Evolutionary conservation across 2,329 filamentous ascomycete genomes (phyloP), one percentile per base, ranked within the genome.

Genomic region (Drechmeria coniospora): DNA sequence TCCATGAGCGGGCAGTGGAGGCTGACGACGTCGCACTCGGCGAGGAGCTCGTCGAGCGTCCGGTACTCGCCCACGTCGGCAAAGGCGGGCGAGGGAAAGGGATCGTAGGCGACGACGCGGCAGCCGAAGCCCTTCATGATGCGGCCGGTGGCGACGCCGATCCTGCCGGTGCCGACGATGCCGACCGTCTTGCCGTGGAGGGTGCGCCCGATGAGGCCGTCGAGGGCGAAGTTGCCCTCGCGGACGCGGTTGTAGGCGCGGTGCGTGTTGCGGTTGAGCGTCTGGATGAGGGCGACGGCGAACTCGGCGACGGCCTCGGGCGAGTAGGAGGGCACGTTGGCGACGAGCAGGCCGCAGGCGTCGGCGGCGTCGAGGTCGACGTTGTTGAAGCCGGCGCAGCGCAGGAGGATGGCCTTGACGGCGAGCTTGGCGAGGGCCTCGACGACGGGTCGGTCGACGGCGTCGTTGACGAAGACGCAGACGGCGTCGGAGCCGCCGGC

Each of bases 251-350:
- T 75, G 50, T 74, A 78, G 3, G 74, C 70, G 14, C 70, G 66
- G 46, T 79, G 74, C 10, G 69, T 77, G 43, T 73, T 68, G 23
- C 74, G 68, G 46, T 78, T 75, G 23, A 79, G 57, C 1, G 73
- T 75, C 53, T 76, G 71, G 29, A 78, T 57, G 33, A 79, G 56
- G 2, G 72, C 69, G n/a, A 79, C 63, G 22, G 71, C 65, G 41
- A 77, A 79, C 56, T 79, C 74, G 37, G 74, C 74, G 3, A 79
- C 74, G 2, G 74, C 69, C 47, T 79, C 69, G 32, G 74, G 74
- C 6, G 71, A 74, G 52, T 79, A 79, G 3, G 69, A 65, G 1
- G 74, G 74, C 19, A 79, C 74, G 33, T 74, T 71, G 38, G 71
- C 70, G 24, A 78, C 71, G 41, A 68, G 66, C 36, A 79, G 51